Base-by-base conservation (phyloP, 169 alveolate species). In the Babesia divergens region DNA sequence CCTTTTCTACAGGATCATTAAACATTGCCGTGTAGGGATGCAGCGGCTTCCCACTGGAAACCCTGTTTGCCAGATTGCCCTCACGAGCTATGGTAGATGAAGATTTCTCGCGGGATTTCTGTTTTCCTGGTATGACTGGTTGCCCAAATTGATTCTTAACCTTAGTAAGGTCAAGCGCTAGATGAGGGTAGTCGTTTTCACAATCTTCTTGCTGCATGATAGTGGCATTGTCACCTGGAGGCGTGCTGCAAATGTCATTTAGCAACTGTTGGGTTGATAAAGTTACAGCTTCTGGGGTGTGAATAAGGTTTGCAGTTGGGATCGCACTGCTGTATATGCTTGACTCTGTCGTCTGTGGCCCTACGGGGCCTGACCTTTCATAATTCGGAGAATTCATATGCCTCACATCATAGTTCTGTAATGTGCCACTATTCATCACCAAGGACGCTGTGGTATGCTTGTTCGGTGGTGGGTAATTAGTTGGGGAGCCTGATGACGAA, bases 1-100 rank as follows among this genome's bases (percentile, higher is more conserved):
- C 88, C 55, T 70, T 69, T 31, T 80, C 88, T 14, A 80, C 71
- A 16, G 83, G 83, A 8, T 80, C 88, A 26, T 65, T 70, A 49
- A 52, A 67, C 67, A 56, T 60, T 40, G 82, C 86, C n/a, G 56
- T 43, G 55, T 53, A 77, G 38, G 65, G 69, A 47, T 77, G 59
- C 11, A 64, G 71, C 37, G 86, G 86, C 62, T 68, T 77, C 28
- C 86, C 86, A 11, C 42, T n/a, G 6, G 65, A n/a, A 14, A 77
- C 34, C 32, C 31, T 62, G n/a, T 2, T n/a, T 22, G 28, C 72
- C 42, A 31, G 24, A 6, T 6, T n/a, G 16, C 29, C 11, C 18
- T 62, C 72, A 16, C 47, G 43, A 2, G 5, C 11, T 32, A 9
- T 31, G 0, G 47, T 22, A 2, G 42, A 18, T 6, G 37, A 2